Conservation (phyloP, 345 rosid species). For the Populus euphratica region DNA sequence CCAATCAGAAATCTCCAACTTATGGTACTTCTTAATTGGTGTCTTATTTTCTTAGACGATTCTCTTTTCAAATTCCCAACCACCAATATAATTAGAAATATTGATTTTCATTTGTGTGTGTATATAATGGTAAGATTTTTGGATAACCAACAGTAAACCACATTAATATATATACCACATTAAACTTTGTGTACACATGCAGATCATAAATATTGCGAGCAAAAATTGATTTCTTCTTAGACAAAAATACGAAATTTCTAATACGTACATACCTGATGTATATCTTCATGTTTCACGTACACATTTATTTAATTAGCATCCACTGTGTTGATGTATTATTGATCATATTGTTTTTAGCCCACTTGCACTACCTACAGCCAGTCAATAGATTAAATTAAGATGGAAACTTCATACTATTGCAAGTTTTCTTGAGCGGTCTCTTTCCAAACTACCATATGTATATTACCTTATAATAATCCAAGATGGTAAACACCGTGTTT, state of each 20-base stretch:
- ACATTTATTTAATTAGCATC: too few relatives aligned
- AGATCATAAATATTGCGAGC: too few relatives aligned
- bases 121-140: neutral
- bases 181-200: too few relatives aligned
- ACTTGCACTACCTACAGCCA: too few relatives aligned
- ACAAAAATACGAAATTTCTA: too few relatives aligned
- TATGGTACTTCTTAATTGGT: neutral
- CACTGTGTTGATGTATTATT: too few relatives aligned
- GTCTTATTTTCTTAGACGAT: neutral
- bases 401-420: neutral
- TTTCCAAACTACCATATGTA: neutral
- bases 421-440: neutral
- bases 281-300: too few relatives aligned
- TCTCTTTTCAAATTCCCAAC: conserved; percentile 11
- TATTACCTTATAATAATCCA: neutral
- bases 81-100: conserved; percentile 4
- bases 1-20: neutral
- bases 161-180: too few relatives aligned
- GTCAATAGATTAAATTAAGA: neutral
- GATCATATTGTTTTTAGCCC: too few relatives aligned
- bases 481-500: conserved; percentile 13
- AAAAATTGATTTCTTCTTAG: too few relatives aligned
- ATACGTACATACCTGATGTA: too few relatives aligned
- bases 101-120: too few relatives aligned
- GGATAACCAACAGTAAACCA: conserved; percentile 12